A percentile compares a stretch with the other conserved stretches of the same genome.
phyloP scores from a whole-genome alignment of 345 rosid species.

The Eucalyptus pauciflora region DNA sequence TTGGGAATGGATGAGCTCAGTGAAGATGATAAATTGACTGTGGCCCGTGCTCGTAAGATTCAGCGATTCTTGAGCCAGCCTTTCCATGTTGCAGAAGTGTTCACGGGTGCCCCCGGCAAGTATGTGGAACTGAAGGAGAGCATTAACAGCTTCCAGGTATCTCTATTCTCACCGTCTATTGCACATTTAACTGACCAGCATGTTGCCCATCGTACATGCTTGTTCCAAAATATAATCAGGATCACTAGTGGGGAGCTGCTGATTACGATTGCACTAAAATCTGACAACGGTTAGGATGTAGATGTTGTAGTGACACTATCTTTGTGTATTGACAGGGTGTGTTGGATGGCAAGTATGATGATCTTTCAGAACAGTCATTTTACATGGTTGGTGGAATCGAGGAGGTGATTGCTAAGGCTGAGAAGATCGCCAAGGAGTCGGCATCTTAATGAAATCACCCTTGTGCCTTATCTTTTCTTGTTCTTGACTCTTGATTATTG shows the following conservation, averaged over 20 bases:
- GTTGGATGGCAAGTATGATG: conserved; percentile 79
- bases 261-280: neutral
- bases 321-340: conserved; percentile 37
- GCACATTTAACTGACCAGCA: neutral
- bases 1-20: conserved; percentile 99
- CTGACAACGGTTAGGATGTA: neutral
- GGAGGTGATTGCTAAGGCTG: conserved; percentile 79
- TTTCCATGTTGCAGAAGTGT: conserved; percentile 98
- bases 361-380: conserved; percentile 72
- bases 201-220: neutral
- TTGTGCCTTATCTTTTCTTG: neutral
- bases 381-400: conserved; percentile 90
- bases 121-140: conserved; percentile 94
- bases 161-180: neutral
- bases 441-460: conserved; percentile 16
- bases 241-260: neutral
- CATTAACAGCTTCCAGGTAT: conserved; percentile 91
- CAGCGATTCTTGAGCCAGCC: conserved; percentile 97
- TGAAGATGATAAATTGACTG: conserved; percentile 97
- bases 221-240: neutral
- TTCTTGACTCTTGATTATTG: neutral
- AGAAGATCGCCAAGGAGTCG: conserved; percentile 65
- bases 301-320: neutral
- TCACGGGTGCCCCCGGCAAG: conserved; percentile 99
- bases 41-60: conserved; percentile 97